phyloP scores from a whole-genome alignment of 805 yeast genomes.

The Hemisphaericaspora nanyangensis region DNA sequence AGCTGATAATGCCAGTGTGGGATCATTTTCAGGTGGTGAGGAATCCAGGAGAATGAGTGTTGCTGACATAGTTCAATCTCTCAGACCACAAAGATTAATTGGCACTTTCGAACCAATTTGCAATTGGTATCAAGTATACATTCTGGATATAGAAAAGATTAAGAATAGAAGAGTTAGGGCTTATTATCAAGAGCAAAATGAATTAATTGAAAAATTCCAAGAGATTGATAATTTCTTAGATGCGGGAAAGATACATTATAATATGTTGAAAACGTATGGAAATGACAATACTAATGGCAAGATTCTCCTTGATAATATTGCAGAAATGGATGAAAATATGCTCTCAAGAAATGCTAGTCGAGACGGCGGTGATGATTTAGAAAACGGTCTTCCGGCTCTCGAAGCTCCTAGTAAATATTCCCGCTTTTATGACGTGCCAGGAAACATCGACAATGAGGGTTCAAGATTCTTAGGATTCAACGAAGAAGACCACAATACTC shows the following conservation, averaged over 20 bases:
- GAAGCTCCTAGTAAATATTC: slow-evolving; percentile 18
- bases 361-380: slow-evolving; percentile 3
- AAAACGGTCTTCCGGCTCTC: slow-evolving; percentile 4
- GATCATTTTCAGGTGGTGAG: slow-evolving; percentile 16
- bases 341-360: slow-evolving; percentile 1
- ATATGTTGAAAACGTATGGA: slow-evolving; percentile 61
- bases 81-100: slow-evolving; percentile 31
- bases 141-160: slow-evolving; percentile 12
- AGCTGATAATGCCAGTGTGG: slow-evolving; percentile 11
- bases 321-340: slow-evolving; percentile 4
- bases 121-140: slow-evolving; percentile 25
- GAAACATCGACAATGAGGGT: slow-evolving; percentile 55
- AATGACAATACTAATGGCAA: slow-evolving; percentile 43
- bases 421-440: slow-evolving; percentile 49
- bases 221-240: slow-evolving; percentile 66
- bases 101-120: slow-evolving; percentile 28
- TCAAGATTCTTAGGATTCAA: slow-evolving; percentile 51
- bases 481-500: slow-evolving; percentile 35
- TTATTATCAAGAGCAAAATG: slow-evolving; percentile 60
- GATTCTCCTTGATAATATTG: slow-evolving; percentile 1
- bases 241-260: slow-evolving; percentile 58
- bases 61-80: slow-evolving; percentile 8
- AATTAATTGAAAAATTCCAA: slow-evolving; percentile 48
- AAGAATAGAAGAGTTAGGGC: slow-evolving; percentile 25
- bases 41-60: slow-evolving; percentile 21